Conservation (phyloP, 768 basidiomycete species). For the Royoungia palumana region DNA sequence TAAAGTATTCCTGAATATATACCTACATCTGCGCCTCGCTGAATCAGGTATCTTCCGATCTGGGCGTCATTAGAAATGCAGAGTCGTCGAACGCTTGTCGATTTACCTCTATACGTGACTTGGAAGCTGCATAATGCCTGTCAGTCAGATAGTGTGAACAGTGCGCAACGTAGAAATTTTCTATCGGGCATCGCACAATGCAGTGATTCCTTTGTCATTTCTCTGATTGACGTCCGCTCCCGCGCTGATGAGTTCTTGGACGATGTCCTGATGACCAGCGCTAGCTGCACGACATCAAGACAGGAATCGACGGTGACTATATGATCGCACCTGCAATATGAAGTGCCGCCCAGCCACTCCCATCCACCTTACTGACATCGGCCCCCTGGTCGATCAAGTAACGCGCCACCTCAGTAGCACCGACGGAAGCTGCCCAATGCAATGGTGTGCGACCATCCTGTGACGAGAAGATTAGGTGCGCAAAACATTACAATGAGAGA, state of each 20-base stretch:
- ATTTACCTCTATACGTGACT: slow-evolving; percentile 75
- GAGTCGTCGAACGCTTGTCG: slow-evolving; percentile 25
- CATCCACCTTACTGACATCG: slow-evolving; percentile 62
- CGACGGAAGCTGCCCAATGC: slow-evolving; percentile 83
- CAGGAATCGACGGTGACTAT: background rate
- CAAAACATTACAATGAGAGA: rapidly evolving
- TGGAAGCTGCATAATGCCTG: slow-evolving; percentile 93
- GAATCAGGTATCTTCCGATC: slow-evolving; percentile 85
- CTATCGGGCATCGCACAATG: slow-evolving; percentile 53
- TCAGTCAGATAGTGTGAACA: slow-evolving; percentile 10
- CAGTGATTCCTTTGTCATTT: slow-evolving; percentile 81
- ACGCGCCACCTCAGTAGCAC: slow-evolving; percentile 60
- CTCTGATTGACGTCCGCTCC: slow-evolving; percentile 78
- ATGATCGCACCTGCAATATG: slow-evolving; percentile 65
- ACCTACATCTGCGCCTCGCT: slow-evolving; percentile 88
- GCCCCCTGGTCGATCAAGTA: slow-evolving; percentile 70
- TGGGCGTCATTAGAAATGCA: slow-evolving; percentile 34
- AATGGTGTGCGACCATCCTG: slow-evolving; percentile 79
- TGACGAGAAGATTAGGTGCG: background rate
- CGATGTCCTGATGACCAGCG: slow-evolving; percentile 73
- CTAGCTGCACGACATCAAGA: slow-evolving; percentile 50
- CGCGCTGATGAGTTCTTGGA: slow-evolving; percentile 73
- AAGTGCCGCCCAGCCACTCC: slow-evolving; percentile 71
- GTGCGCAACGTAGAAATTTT: background rate
- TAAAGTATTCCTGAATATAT: slow-evolving; percentile 22